Base-by-base conservation (phyloP, 257 asterid genomes). In the Coffea eugenioides region DNA sequence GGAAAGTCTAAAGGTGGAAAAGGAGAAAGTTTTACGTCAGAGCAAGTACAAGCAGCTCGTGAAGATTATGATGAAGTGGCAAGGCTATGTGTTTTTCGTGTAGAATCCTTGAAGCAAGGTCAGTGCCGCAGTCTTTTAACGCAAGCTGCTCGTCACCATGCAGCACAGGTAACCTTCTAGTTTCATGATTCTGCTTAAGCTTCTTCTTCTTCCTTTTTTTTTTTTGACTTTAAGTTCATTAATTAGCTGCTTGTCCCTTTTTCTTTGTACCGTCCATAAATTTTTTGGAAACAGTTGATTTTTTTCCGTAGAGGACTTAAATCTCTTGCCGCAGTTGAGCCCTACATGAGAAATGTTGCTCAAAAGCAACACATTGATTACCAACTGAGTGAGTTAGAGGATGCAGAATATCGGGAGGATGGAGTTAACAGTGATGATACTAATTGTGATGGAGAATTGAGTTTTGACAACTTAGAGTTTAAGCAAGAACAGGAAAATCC, bases 101-200 rank as follows among this genome's bases (percentile, higher is more conserved):
- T 92, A 71, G 94, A 93, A 87, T 95, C 99, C 80, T 86, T 95
- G 89, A 93, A 95, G 87, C 97, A 92, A 86, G 99, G 98, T 87
- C 98, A 91, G 81, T 89, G 94, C 83, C 89, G 93, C 64, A 95
- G 98, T 85, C 86, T 95, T 74, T 84, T 95, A 80, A 95, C 98
- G 20, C 98, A 93, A 86, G 99, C 98, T 83, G 93, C 93, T 81
- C 98, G 97, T 80, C 98, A 95, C 88, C 98, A 93, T 85, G 90
- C 95, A 41, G 98, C 98, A 57, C 99, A 95, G 97, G 98, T 94
- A 64, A 71, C 73, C 43, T 83, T 79, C 54, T 71, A 70, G 39
- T 61, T 49, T 81, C 79, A 59, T 67, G 49, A 71, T 57, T 74
- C 81, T 71, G 65, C 70, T 39, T 78, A 56, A 52, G 48, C 34